Evolutionary conservation across 1,139 yeast genomes (phyloP).

Genomic region (Meyerozyma elateridarum): DNA sequence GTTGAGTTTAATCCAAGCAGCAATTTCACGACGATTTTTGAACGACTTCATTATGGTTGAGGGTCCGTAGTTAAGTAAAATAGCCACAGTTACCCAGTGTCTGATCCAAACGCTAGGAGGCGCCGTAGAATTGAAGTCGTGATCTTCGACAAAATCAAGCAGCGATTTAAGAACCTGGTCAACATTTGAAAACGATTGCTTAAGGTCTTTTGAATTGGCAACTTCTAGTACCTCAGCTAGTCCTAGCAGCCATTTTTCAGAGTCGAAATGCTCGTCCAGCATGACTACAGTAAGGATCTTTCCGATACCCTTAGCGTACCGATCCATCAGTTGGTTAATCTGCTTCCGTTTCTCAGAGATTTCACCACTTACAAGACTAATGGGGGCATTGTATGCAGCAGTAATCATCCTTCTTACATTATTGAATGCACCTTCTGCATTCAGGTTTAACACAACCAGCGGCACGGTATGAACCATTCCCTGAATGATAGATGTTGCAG

Average conservation of each 20-base stretch:
- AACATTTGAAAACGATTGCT: no score
- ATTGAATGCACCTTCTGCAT: not conserved
- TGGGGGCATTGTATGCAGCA: slow-evolving; percentile 1
- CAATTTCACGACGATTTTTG: slow-evolving; percentile 48
- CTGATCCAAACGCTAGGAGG: slow-evolving; percentile 30
- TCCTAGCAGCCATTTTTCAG: not conserved
- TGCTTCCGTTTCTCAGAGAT: not conserved
- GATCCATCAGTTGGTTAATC: not conserved
- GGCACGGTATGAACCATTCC: not conserved
- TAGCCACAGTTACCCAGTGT: slow-evolving; percentile 61
- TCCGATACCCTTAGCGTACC: slow-evolving; percentile 1
- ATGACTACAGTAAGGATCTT: not conserved
- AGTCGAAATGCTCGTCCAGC: not conserved
- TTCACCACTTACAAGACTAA: not conserved
- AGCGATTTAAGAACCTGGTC: not conserved
- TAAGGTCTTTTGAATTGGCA: no score
- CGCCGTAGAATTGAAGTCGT: not conserved
- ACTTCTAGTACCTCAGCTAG: not conserved
- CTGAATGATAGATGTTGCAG: no score
- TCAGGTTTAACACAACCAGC: not conserved
- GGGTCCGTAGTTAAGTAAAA: slow-evolving; percentile 48
- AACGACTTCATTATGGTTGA: slow-evolving; percentile 37
- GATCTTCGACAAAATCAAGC: not conserved
- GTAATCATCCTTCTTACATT: not conserved
- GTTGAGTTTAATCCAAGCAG: slow-evolving; percentile 53